Conservation (phyloP, 163 green algal genomes). For the Chloroidium sp. region DNA sequence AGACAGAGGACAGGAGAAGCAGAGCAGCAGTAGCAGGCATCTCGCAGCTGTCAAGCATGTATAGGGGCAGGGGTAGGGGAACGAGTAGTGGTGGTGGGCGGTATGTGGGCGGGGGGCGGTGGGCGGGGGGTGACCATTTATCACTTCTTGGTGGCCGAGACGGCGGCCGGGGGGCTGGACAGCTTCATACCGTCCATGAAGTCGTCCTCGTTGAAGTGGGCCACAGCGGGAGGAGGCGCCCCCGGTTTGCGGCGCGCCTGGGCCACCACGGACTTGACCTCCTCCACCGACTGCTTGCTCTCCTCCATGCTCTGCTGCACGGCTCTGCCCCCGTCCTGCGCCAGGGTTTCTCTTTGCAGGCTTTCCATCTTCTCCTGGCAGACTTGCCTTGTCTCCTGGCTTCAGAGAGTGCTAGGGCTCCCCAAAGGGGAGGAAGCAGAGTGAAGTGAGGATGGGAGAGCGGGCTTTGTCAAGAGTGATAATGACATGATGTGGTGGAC, state of each 20-base stretch:
- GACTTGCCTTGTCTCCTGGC: neutral
- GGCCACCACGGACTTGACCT: slow-evolving; percentile 9
- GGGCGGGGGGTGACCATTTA: too few species aligned
- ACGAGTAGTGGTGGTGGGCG: too few species aligned
- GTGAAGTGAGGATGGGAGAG: neutral
- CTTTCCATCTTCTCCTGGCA: too few species aligned
- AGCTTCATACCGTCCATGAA: neutral
- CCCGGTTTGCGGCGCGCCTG: neutral
- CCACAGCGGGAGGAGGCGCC: neutral
- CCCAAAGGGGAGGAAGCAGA: neutral
- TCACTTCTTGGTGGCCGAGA: too few species aligned
- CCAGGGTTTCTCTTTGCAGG: neutral
- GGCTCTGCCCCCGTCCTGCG: slow-evolving; percentile 33
- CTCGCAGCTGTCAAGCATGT: too few species aligned
- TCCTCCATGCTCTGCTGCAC: slow-evolving; percentile 30
- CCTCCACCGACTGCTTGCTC: slow-evolving; percentile 59
- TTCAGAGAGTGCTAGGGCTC: neutral
- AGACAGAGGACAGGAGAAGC: too few species aligned
- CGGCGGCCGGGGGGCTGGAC: too few species aligned
- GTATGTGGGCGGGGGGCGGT: too few species aligned
- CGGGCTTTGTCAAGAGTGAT: neutral
- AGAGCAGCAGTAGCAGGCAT: too few species aligned
- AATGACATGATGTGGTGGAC: neutral
- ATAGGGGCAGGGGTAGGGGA: too few species aligned
- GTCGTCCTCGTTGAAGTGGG: neutral